phyloP scores from a whole-genome alignment of 257 asterid species.

The Apocynum venetum region DNA sequence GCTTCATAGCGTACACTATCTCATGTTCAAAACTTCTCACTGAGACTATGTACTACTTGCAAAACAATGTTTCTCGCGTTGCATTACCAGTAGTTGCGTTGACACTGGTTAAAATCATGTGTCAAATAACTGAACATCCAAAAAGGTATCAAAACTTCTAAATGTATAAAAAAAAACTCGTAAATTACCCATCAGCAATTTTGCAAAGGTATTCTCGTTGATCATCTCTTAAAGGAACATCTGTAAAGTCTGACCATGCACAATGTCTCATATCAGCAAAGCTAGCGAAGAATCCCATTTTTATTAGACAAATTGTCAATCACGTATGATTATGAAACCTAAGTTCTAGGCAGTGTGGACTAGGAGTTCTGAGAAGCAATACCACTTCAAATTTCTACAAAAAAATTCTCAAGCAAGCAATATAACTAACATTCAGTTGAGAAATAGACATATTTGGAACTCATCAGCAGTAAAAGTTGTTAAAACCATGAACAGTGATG shows the following conservation, averaged over 20 bases:
- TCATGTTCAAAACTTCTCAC: neutral
- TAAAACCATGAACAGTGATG: too few relatives aligned
- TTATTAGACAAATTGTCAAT: too few relatives aligned
- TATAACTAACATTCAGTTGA: neutral
- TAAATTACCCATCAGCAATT: slow-evolving; percentile 73
- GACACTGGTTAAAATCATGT: slow-evolving; percentile 38
- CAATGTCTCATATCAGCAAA: neutral
- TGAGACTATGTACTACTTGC: slow-evolving; percentile 33
- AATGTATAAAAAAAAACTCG: neutral
- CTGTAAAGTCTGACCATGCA: slow-evolving; percentile 69
- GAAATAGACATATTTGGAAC: neutral
- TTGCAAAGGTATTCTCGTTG: slow-evolving; percentile 86
- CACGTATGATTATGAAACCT: neutral
- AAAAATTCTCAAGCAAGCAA: neutral
- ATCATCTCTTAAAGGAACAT: slow-evolving; percentile 93
- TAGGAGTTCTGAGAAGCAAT: neutral
- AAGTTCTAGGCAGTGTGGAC: neutral
- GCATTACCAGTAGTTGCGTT: slow-evolving; percentile 85
- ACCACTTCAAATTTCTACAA: neutral
- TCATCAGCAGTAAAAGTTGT: neutral
- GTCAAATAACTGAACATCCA: neutral
- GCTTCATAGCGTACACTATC: neutral
- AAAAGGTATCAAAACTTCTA: neutral
- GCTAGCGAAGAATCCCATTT: neutral
- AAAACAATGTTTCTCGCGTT: slow-evolving; percentile 78